These are phyloP conservation scores for Diphasiastrum complanatum DNA, from an alignment of 83 land plant genomes.

Conservation along the genomic window DNA sequence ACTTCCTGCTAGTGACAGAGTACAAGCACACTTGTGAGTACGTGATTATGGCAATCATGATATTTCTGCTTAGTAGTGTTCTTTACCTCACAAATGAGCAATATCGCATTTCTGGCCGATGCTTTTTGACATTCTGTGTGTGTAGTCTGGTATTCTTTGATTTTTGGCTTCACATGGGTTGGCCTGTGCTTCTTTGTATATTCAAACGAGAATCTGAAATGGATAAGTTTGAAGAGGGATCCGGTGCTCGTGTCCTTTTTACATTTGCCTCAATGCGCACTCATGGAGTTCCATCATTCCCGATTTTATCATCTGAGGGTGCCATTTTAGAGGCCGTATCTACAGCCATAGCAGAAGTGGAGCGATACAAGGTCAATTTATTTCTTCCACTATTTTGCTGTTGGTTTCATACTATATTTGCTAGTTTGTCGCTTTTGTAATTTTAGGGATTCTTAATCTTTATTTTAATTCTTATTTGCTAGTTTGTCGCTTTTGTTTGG, in stretches of 20 bases:
- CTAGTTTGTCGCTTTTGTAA: too few species aligned
- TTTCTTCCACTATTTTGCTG: too few species aligned
- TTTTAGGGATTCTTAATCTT: too few species aligned
- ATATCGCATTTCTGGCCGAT: conserved; percentile 26
- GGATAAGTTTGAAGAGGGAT: conserved; percentile 25
- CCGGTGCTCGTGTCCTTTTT: conserved; percentile 24
- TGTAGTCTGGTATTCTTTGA: conserved; percentile 29
- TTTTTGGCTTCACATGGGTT: conserved; percentile 33
- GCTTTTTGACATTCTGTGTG: conserved; percentile 38
- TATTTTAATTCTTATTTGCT: too few species aligned
- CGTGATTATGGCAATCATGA: conserved; percentile 24
- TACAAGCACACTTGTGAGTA: conserved; percentile 28
- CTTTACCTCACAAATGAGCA: conserved; percentile 12
- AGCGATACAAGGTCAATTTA: conserved; percentile 1
- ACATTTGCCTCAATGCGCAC: neutral
- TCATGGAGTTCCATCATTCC: neutral
- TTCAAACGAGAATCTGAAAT: conserved; percentile 22
- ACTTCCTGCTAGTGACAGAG: conserved; percentile 23
- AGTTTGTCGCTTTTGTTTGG: too few species aligned
- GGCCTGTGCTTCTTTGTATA: conserved; percentile 32
- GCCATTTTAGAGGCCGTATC: conserved; percentile 4
- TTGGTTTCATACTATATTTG: too few species aligned
- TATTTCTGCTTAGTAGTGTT: conserved; percentile 20
- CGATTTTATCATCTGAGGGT: neutral
- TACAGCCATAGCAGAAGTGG: neutral